Conservation (phyloP, 345 rosid species). For the Eucalyptus regnans region DNA sequence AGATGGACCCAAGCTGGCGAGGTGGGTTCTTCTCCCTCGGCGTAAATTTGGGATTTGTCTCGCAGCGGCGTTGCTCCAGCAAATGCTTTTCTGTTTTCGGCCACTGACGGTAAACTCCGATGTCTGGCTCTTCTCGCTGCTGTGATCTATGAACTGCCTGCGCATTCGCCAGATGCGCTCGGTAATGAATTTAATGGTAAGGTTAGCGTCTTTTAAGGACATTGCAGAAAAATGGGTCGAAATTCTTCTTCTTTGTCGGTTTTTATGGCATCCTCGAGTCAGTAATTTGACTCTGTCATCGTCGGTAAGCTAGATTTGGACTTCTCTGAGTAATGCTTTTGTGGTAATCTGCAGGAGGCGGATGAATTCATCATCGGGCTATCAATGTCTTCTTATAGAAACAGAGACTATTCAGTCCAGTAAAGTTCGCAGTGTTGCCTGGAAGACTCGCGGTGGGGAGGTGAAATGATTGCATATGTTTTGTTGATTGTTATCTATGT, state of each 20-base stretch:
- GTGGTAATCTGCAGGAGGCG: slow-evolving; percentile 31
- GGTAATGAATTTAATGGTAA: background rate
- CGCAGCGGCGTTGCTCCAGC: slow-evolving; percentile 66
- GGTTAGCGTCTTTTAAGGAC: slow-evolving; percentile 18
- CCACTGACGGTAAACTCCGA: slow-evolving; percentile 40
- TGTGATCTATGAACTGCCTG: background rate
- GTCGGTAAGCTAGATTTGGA: background rate
- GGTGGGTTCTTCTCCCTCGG: slow-evolving; percentile 78
- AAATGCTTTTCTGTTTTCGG: slow-evolving; percentile 39
- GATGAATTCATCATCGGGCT: slow-evolving; percentile 79
- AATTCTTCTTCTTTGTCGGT: background rate
- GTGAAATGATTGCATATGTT: slow-evolving; percentile 2
- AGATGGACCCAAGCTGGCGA: slow-evolving; percentile 44
- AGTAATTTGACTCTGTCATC: rapidly evolving
- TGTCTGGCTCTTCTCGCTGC: background rate
- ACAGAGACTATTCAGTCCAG: slow-evolving; percentile 66
- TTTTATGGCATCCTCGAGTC: background rate
- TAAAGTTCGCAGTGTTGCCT: slow-evolving; percentile 60
- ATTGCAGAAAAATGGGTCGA: slow-evolving; percentile 49
- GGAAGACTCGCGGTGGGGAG: slow-evolving; percentile 74
- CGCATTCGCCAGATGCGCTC: background rate
- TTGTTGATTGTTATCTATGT: background rate
- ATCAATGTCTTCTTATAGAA: slow-evolving; percentile 60
- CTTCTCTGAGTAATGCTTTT: background rate
- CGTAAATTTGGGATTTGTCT: slow-evolving; percentile 66